Percentiles rank a stretch among this genome's conserved stretches.
These are phyloP conservation scores for Globisporangium alternatum DNA, from an alignment of 352 stramenopile genomes.

Conservation along the genomic window DNA sequence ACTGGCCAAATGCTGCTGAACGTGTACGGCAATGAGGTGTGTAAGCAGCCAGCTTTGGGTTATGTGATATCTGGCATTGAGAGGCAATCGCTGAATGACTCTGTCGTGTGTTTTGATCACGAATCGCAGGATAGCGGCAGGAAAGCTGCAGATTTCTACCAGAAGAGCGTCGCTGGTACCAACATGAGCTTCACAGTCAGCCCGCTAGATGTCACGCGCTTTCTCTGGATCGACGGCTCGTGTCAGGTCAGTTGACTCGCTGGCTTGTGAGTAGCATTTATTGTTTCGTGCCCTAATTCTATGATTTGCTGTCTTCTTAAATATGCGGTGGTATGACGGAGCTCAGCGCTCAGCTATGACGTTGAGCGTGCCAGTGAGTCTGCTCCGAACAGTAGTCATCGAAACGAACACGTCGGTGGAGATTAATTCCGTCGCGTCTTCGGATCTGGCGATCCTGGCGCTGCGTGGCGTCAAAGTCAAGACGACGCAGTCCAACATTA, in stretches of 20 bases:
- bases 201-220: slow-evolving; percentile 38
- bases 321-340: background rate
- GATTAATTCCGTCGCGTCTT: slow-evolving; percentile 28
- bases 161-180: slow-evolving; percentile 22
- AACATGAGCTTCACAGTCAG: slow-evolving; percentile 25
- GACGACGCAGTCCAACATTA: slow-evolving; percentile 49
- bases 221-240: slow-evolving; percentile 67
- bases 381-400: slow-evolving; percentile 27
- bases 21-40: slow-evolving; percentile 48
- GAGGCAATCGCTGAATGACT: background rate
- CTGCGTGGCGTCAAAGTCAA: slow-evolving; percentile 33
- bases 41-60: background rate
- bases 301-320: background rate
- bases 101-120: background rate
- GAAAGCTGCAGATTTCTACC: slow-evolving; percentile 29
- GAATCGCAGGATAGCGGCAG: slow-evolving; percentile 23
- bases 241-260: slow-evolving; percentile 42
- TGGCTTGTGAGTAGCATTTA: too few relatives aligned
- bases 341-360: slow-evolving; percentile 41
- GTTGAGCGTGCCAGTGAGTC: slow-evolving; percentile 31
- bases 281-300: too few relatives aligned
- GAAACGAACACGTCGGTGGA: slow-evolving; percentile 53
- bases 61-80: background rate
- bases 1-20: slow-evolving; percentile 32
- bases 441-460: slow-evolving; percentile 14